Evolutionary conservation across 2,329 filamentous ascomycete genomes (phyloP).

Genomic region (Ascochyta rabiei): DNA sequence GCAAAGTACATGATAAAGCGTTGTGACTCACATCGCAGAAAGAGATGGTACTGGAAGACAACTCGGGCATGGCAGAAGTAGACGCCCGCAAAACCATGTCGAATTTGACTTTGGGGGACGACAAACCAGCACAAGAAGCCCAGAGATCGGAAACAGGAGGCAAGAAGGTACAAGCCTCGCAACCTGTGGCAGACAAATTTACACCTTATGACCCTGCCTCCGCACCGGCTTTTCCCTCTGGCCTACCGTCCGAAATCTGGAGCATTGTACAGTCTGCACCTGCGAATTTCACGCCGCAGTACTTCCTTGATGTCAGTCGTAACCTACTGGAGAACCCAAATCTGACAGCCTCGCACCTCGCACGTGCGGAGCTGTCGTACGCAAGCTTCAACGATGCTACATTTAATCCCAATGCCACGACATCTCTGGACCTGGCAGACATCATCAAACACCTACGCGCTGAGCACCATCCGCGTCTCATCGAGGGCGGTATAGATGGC

Average conservation of each 20-base stretch:
- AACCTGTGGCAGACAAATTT: conserved; percentile 30
- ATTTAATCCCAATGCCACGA: conserved; percentile 39
- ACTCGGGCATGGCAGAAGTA: conserved; percentile 1
- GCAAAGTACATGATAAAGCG: not conserved
- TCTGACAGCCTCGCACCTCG: conserved; percentile 76
- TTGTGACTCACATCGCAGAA: conserved; percentile 2
- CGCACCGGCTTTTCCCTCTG: conserved; percentile 27
- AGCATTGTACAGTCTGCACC: conserved; percentile 45
- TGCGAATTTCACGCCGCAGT: conserved; percentile 67
- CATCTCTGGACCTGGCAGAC: conserved; percentile 46
- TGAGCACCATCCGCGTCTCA: conserved; percentile 44
- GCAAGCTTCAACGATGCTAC: conserved; percentile 54
- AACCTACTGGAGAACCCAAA: conserved; percentile 82
- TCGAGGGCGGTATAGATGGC: conserved; percentile 35
- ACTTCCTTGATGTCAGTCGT: conserved; percentile 71
- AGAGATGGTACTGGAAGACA: conserved; percentile 11
- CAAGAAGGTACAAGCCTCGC: not conserved
- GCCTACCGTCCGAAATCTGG: conserved; percentile 45
- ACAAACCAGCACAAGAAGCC: not conserved
- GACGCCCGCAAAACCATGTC: not conserved
- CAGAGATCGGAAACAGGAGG: not conserved
- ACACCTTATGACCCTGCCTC: conserved; percentile 42
- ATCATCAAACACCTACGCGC: conserved; percentile 57
- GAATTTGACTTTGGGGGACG: not conserved
- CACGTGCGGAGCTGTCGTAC: conserved; percentile 76